Evolutionary conservation across 495 filamentous ascomycete species (phyloP).

Genomic region (Tuber aestivum): DNA sequence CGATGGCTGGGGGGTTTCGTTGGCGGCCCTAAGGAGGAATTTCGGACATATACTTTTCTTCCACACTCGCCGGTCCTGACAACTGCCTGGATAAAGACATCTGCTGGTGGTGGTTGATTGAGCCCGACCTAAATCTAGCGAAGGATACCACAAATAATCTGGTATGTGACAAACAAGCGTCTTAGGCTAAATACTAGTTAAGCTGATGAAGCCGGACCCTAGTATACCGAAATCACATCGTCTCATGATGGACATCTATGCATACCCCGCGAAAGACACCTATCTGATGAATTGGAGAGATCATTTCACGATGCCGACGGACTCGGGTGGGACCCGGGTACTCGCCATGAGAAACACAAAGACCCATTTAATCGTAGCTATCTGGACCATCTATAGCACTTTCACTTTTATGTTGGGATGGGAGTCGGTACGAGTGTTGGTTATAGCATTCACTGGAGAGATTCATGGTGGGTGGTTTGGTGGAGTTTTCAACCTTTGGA

Average conservation of each 20-base stretch:
- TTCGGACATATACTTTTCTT: too few species aligned
- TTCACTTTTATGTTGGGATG: background rate
- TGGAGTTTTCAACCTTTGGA: too few species aligned
- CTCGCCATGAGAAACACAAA: background rate
- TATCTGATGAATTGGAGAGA: background rate
- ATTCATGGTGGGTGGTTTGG: too few species aligned
- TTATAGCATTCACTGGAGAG: too few species aligned
- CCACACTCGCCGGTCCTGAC: too few species aligned
- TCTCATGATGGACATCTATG: background rate
- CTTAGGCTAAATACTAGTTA: background rate
- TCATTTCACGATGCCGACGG: background rate
- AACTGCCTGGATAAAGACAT: too few species aligned
- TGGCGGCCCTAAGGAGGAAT: too few species aligned
- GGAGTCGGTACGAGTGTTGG: too few species aligned
- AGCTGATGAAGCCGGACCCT: background rate
- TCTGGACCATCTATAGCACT: background rate
- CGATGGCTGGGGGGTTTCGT: too few species aligned
- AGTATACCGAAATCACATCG: background rate
- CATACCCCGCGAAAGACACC: background rate
- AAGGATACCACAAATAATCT: background rate
- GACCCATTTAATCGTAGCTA: rapidly evolving
- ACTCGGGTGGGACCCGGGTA: background rate
- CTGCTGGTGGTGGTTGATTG: too few species aligned
- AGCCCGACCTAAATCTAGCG: background rate
- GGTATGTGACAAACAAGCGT: background rate